phyloP scores from a whole-genome alignment of 202 grass and related monocot species.

The Eragrostis tef region DNA sequence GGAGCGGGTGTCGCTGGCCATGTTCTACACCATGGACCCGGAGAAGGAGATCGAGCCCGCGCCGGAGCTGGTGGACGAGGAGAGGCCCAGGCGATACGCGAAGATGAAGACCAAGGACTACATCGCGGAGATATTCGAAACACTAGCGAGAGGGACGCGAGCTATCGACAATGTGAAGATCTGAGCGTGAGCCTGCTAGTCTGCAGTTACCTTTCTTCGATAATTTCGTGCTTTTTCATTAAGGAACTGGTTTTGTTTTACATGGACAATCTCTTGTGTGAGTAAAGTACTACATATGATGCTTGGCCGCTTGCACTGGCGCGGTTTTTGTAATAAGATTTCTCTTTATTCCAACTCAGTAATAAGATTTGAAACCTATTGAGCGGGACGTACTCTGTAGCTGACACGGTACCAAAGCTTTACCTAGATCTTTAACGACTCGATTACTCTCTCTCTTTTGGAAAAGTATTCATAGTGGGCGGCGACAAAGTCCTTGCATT shows the following conservation, averaged over 20 bases:
- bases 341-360: too few species aligned
- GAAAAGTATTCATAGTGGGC: conserved; percentile 36
- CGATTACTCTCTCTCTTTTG: conserved; percentile 42
- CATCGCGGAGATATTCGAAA: background rate
- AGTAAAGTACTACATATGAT: too few species aligned
- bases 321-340: too few species aligned
- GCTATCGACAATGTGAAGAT: conserved; percentile 51
- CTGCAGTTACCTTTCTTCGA: background rate
- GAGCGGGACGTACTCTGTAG: too few species aligned
- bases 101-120: conserved; percentile 50
- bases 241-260: too few species aligned
- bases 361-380: too few species aligned
- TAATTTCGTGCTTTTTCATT: too few species aligned
- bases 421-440: conserved; percentile 41
- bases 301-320: too few species aligned
- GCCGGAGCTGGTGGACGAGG: conserved; percentile 42
- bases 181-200: background rate
- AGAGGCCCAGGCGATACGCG: conserved; percentile 44
- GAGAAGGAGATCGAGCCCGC: conserved; percentile 50
- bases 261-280: too few species aligned
- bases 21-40: conserved; percentile 37
- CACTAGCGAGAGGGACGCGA: conserved; percentile 34
- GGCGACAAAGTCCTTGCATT: conserved; percentile 36
- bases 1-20: conserved; percentile 46
- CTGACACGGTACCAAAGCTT: background rate